Evolutionary conservation across 2,329 filamentous ascomycete species (phyloP), one percentile per base, ranked within the genome.

Genomic region (Trichophyton mentagrophytes): DNA sequence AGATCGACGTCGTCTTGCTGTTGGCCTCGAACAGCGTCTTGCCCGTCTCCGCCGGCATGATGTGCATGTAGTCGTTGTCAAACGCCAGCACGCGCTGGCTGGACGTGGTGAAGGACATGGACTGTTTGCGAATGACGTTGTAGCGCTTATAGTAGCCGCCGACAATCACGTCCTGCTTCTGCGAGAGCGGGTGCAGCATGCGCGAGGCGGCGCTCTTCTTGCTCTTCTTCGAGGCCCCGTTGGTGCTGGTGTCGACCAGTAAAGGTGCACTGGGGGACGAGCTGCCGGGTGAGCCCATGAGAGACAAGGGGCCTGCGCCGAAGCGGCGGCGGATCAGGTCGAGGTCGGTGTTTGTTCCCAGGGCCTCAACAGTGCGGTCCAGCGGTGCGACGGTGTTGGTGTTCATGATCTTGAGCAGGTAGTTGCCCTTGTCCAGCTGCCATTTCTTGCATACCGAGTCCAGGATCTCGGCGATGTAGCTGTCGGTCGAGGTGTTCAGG

Each of bases 391-490:
- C 79, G 1, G 82, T 85, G 60, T 82, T 83, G 13, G 82, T 84
- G 8, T 81, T 81, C 64, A 79, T 79, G 7, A 86, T 82, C 71
- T 85, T 85, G 61, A 86, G 77, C 22, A 85, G 75, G 66, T 83
- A 84, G 20, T 84, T 78, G 1, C 79, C 83, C 69, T 85, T 85
- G 68, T 86, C 84, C n/a, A 86, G 74, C 2, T 81, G 79, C 67
- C 85, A 80, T 64, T 82, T 77, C 62, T 82, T 81, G 71, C 84
- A 86, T 1, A 83, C 80, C 46, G 79, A 78, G 65, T 85, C 83
- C 63, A 86, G 79, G 57, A 86, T 78, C 68, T 86, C 84, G n/a
- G 83, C 84, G 62, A 86, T 82, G 67, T 86, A 86, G 53, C 82
- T 85, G 66, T 86, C 84, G 1, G 82, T 83, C 2, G 82, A 83